Evolutionary conservation across 768 basidiomycete genomes (phyloP).

Genomic region (Auriscalpium microsporum): DNA sequence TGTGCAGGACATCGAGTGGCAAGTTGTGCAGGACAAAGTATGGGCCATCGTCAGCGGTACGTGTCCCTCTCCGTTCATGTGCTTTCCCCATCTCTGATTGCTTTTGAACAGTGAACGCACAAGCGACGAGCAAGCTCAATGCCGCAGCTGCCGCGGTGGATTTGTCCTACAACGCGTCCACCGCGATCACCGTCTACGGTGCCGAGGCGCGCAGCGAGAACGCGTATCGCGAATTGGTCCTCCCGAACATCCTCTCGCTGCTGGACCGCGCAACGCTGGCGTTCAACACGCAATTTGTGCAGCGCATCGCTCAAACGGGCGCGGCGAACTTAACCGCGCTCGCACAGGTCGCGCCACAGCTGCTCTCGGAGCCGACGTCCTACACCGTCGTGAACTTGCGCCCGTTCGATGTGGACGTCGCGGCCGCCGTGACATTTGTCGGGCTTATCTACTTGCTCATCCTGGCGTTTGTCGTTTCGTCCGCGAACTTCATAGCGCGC

Average conservation of each 20-base stretch:
- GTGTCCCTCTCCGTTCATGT: constrained; percentile 12
- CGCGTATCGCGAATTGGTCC: constrained; percentile 33
- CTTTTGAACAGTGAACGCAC: constrained; percentile 30
- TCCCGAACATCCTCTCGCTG: constrained; percentile 10
- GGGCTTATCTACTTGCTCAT: constrained; percentile 26
- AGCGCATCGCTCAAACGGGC: constrained; percentile 15
- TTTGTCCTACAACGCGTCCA: constrained; percentile 37
- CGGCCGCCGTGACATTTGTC: constrained; percentile 23
- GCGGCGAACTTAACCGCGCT: constrained; percentile 27
- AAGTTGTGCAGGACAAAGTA: constrained; percentile 39
- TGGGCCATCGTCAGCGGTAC: constrained; percentile 51
- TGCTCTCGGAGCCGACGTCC: constrained; percentile 39
- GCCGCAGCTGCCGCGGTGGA: constrained; percentile 22
- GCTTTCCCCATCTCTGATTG: background rate
- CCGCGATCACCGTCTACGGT: constrained; percentile 40
- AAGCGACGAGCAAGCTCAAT: constrained; percentile 18
- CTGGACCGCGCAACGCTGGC: constrained; percentile 30
- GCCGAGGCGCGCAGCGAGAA: constrained; percentile 50
- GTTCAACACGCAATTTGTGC: constrained; percentile 28
- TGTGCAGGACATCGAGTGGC: constrained; percentile 30
- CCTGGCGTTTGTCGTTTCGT: constrained; percentile 13
- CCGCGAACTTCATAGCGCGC: constrained; percentile 25
- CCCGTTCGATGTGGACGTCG: constrained; percentile 52
- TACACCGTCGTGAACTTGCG: constrained; percentile 41
- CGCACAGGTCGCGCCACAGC: constrained; percentile 38